Percentiles rank a stretch among this genome's conserved stretches.
phyloP scores from a whole-genome alignment of 148 eudicot genomes.

The Rhododendron williamsianum region DNA sequence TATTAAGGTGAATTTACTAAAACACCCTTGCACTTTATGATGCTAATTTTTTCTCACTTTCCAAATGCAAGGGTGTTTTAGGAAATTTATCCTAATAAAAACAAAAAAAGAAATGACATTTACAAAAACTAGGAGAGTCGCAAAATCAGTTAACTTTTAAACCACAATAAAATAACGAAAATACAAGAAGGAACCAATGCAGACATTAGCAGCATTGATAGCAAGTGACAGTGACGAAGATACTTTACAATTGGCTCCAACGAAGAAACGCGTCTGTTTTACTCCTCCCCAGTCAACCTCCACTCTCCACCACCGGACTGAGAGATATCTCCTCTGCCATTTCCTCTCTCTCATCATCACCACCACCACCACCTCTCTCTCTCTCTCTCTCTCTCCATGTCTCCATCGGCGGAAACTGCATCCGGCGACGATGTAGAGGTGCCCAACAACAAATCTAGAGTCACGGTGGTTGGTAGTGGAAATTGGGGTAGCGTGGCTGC shows the following conservation, averaged over 20 bases:
- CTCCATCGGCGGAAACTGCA: slow-evolving; percentile 14
- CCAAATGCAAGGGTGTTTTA: too few species aligned
- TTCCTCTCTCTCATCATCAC: neutral
- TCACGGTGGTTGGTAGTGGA: slow-evolving; percentile 86
- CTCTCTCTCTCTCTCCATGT: slow-evolving; percentile 7
- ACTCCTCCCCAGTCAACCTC: slow-evolving; percentile 16
- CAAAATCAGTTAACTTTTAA: too few species aligned
- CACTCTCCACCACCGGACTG: slow-evolving; percentile 7
- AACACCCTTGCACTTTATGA: too few species aligned
- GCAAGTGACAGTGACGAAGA: neutral
- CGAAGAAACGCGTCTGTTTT: too few species aligned
- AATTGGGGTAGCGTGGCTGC: slow-evolving; percentile 99
- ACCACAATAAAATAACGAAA: neutral
- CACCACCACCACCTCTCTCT: neutral
- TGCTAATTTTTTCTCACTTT: too few species aligned
- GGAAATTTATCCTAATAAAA: too few species aligned
- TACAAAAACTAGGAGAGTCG: too few species aligned
- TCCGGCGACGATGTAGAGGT: slow-evolving; percentile 3
- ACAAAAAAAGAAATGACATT: too few species aligned
- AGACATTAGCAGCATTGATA: neutral
- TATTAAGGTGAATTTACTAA: too few species aligned
- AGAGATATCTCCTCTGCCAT: neutral
- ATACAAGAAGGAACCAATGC: neutral
- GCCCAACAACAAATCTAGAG: slow-evolving; percentile 36
- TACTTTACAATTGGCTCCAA: too few species aligned